Base-by-base conservation (phyloP, 164 flowering plant species). In the Saururus chinensis region DNA sequence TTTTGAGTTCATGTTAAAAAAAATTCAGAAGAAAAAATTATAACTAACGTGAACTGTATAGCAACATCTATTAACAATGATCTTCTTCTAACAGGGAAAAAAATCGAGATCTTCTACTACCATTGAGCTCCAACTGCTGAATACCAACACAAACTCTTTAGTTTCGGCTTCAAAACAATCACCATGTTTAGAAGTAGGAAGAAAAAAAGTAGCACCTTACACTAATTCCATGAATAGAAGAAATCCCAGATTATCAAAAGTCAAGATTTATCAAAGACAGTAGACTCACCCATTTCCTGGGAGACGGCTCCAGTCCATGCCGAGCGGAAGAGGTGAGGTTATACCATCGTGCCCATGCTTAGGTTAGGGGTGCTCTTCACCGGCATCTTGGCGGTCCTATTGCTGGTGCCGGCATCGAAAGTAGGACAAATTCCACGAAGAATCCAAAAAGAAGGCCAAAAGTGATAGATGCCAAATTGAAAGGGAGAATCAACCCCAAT, bases 271-370 rank as follows among this genome's bases (percentile, higher is more conserved):
- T 45, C 49, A 3, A 45, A 17, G 49, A 42, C 49, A 23, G n/a
- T n/a, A n/a, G n/a, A n/a, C 63, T 54, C 51, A 92, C 98, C 98
- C 96, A 89, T 77, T 78, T 81, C 41, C 80, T 78, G 24, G 96
- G 96, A 26, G 96, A 88, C 56, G 96, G 54, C 98, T 92, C 98
- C 98, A 92, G 75, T 92, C 98, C 98, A 92, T 89, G 41, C 96
- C 96, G 53, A 92, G 69, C 20, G 98, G 98, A 72, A 92, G 74
- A 67, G 98, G 96, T 64, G 98, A 92, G 64, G 87, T n/a, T n/a
- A n/a, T 81, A 53, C 98, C 98, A 60, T 89, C 98, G 77, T 92
- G 98, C 11, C 96, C 67, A 74, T 92, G 96, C 79, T 84, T 87
- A n/a, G n/a, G n/a, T n/a, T n/a, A n/a, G 93, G 96, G 9, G 96